Conservation (phyloP, 2,329 filamentous ascomycete species). For the Capronia americana region DNA sequence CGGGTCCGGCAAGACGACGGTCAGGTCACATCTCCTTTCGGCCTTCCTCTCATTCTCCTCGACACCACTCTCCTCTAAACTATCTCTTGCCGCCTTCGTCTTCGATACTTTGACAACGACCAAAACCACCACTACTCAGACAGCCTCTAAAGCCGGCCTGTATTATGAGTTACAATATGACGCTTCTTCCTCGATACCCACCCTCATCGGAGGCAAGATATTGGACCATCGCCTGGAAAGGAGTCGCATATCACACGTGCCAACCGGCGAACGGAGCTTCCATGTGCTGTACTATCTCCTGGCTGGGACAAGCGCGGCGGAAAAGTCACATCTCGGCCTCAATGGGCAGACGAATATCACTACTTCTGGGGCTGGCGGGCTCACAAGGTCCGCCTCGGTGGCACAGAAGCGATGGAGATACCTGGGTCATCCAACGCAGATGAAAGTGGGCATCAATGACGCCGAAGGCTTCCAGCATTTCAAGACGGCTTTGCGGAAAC, state of each 20-base stretch:
- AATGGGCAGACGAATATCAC: slow-evolving; percentile 54
- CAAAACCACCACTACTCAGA: slow-evolving; percentile 93
- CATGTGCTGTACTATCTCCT: slow-evolving; percentile 95
- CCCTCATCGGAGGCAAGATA: slow-evolving; percentile 91
- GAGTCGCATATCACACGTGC: slow-evolving; percentile 87
- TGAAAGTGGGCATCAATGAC: slow-evolving; percentile 97
- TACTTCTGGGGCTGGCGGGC: slow-evolving; percentile 47
- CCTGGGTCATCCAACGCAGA: slow-evolving; percentile 91
- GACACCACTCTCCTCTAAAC: slow-evolving; percentile 89
- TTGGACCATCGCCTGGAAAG: slow-evolving; percentile 92
- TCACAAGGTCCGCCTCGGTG: slow-evolving; percentile 61
- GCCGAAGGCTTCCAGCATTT: slow-evolving; percentile 95
- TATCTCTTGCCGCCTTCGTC: slow-evolving; percentile 91
- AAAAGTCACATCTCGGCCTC: slow-evolving; percentile 83
- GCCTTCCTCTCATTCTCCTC: slow-evolving; percentile 87
- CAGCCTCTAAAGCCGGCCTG: slow-evolving; percentile 91
- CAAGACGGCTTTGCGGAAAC: slow-evolving; percentile 90
- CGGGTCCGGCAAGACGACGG: slow-evolving; percentile 92
- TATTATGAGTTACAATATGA: slow-evolving; percentile 98
- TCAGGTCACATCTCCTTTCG: slow-evolving; percentile 86
- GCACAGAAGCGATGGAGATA: slow-evolving; percentile 91
- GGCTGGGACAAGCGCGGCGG: slow-evolving; percentile 85
- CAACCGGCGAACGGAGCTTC: slow-evolving; percentile 95
- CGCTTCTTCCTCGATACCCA: slow-evolving; percentile 81
- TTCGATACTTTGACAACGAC: slow-evolving; percentile 97